Evolutionary conservation across 192 early-diverging fungal species (phyloP).

Genomic region (Linnemannia exigua): DNA sequence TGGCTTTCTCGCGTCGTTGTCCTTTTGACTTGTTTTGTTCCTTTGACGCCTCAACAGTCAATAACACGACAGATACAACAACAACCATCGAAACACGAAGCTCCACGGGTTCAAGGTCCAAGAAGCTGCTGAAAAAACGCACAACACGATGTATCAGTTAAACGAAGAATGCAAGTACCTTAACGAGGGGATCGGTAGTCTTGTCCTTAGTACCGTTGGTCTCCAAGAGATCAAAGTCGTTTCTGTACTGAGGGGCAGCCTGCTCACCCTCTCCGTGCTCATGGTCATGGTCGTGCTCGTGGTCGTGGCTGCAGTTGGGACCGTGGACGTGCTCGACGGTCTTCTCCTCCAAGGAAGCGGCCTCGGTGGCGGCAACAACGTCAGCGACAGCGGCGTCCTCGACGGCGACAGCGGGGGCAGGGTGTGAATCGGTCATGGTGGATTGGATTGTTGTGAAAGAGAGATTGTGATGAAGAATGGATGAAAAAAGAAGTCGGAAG

Average conservation of each 20-base stretch:
- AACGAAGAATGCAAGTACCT: conserved; percentile 24
- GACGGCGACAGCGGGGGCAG: conserved; percentile 11
- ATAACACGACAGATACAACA: not conserved
- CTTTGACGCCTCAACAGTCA: not conserved
- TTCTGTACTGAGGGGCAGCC: conserved; percentile 26
- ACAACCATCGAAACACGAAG: not conserved
- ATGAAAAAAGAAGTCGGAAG: conserved; percentile 16
- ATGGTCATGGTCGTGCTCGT: conserved; percentile 37
- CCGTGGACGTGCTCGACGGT: conserved; percentile 45
- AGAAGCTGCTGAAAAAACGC: not conserved
- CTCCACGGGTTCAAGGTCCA: not conserved
- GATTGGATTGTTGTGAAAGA: not conserved
- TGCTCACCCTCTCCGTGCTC: conserved; percentile 19
- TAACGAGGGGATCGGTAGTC: conserved; percentile 64
- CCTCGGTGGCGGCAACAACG: conserved; percentile 30
- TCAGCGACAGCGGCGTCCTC: conserved; percentile 25
- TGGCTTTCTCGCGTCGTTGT: not conserved
- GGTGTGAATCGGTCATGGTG: conserved; percentile 48
- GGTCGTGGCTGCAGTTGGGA: conserved; percentile 54
- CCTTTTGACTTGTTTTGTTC: not conserved
- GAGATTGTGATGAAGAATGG: conserved; percentile 1
- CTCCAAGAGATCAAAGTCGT: conserved; percentile 65
- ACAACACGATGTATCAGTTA: not conserved
- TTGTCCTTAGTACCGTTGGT: conserved; percentile 58
- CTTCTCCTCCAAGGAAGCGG: conserved; percentile 32